Base-by-base conservation (phyloP, 139 green algal species). In the Chlamydomonas asymmetrica region DNA sequence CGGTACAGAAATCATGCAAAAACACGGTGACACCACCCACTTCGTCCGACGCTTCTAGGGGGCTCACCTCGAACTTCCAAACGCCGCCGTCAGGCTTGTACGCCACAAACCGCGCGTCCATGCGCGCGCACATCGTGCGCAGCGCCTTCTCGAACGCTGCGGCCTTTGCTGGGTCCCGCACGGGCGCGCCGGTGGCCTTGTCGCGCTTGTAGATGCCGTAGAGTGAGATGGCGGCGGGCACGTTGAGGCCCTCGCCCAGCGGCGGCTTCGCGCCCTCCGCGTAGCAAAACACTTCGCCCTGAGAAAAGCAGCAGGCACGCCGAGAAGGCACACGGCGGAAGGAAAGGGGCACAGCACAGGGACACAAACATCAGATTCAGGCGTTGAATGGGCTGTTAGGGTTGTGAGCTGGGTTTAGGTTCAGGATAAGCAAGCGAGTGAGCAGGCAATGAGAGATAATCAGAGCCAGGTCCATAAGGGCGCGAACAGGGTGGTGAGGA, bases 161-260 rank as follows among this genome's bases (percentile, higher is more conserved):
- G 48, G 70, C n/a, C 54, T 54, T 25, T 23, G 78, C 54, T 85
- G 89, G 41, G 41, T 89, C 50, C 62, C 81, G 60, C 8, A 83
- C 66, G 7, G 83, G 86, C 76, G 84, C 45, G 18, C 83, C 76
- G 1, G 84, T 95, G 10, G 77, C 80, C 70, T 90, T 89, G 68
- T 92, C 85, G 64, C 88, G 56, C n/a, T 66, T 59, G 79, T 89
- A 77, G 25, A 95, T 78, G 29, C 82, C 71, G 32, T 88, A 78
- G 60, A 98, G 82, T 4, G 89, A 96, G 7, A 98, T 83, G 66
- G 92, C 82, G 5, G 92, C 93, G 0, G 87, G 74, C 43, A 72
- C 85, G 79, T 98, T 98, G 23, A 98, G 86, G 16, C 91, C 94
- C 23, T 88, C 45, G 6, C 94, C 94, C 34, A 91, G 73, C 10